Evolutionary conservation across 495 filamentous ascomycete species (phyloP).

Genomic region (Parathielavia appendiculata): DNA sequence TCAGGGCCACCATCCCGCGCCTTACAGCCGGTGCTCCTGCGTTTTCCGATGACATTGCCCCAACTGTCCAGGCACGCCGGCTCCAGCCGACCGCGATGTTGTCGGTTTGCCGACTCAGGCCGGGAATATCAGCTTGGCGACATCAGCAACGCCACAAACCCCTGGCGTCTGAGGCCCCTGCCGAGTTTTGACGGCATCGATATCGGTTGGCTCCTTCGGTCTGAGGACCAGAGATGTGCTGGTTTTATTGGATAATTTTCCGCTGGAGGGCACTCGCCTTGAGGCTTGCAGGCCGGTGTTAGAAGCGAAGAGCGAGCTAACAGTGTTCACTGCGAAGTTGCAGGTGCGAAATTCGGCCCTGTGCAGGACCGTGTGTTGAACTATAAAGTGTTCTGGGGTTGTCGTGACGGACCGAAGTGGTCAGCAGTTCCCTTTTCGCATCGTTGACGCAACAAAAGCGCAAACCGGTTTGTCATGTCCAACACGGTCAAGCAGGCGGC

Average conservation of each 20-base stretch:
- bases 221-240: neutral
- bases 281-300: slow-evolving; percentile 8
- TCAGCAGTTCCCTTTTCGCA: slow-evolving; percentile 12
- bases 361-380: neutral
- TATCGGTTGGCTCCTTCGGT: slow-evolving; percentile 9
- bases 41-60: slow-evolving; percentile 7
- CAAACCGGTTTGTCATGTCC: slow-evolving; percentile 24
- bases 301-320: slow-evolving; percentile 19
- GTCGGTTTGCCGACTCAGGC: slow-evolving; percentile 8
- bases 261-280: slow-evolving; percentile 6
- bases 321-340: slow-evolving; percentile 2
- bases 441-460: neutral
- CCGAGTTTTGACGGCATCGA: slow-evolving; percentile 13
- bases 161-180: neutral
- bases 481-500: slow-evolving; percentile 47
- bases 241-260: neutral
- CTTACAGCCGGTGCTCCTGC: slow-evolving; percentile 11
- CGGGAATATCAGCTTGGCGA: slow-evolving; percentile 2
- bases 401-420: slow-evolving; percentile 4
- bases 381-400: slow-evolving; percentile 1
- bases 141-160: neutral
- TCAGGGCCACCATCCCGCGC: slow-evolving; percentile 1
- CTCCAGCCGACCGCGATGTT: slow-evolving; percentile 6
- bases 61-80: neutral
- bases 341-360: slow-evolving; percentile 2